Conservation (phyloP, 495 filamentous ascomycete species). For the Hyaloscypha hepaticicola region DNA sequence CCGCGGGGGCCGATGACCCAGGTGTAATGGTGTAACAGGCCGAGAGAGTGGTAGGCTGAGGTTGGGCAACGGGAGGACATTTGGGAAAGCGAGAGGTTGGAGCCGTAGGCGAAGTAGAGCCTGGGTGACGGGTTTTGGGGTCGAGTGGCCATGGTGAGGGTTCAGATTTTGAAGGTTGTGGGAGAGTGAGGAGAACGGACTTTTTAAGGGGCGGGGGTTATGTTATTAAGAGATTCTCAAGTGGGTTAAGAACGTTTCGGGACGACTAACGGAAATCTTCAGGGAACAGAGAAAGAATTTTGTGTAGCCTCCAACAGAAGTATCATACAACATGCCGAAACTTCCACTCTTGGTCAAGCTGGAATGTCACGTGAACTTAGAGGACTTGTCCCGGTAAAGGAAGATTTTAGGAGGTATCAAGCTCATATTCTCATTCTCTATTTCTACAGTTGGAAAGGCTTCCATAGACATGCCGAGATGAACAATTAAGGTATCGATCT, state of each 20-base stretch:
- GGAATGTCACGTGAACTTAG: not conserved
- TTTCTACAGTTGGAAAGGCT: not conserved
- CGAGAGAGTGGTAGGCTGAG: constrained; percentile 47
- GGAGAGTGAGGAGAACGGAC: not conserved
- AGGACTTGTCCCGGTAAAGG: not conserved
- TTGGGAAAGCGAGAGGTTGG: constrained; percentile 66
- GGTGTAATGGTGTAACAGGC: constrained; percentile 50
- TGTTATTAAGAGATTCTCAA: not conserved
- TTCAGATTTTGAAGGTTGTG: no score
- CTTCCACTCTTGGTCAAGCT: no score
- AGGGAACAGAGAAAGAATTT: not conserved
- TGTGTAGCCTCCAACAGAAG: no score
- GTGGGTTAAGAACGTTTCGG: not conserved
- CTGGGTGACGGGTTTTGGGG: not conserved
- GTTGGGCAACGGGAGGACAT: constrained; percentile 62
- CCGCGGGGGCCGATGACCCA: constrained; percentile 69
- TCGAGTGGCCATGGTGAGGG: not conserved
- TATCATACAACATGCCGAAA: no score
- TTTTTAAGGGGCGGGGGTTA: not conserved
- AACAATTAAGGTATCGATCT: not conserved
- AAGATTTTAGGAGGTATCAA: not conserved
- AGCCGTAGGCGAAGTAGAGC: constrained; percentile 74
- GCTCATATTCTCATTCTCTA: constrained; percentile 3
- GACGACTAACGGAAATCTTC: no score
- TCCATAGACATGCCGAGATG: constrained; percentile 1